These are phyloP conservation scores for Leishmania arabica DNA, from an alignment of 208 protist species.

Conservation along the genomic window DNA sequence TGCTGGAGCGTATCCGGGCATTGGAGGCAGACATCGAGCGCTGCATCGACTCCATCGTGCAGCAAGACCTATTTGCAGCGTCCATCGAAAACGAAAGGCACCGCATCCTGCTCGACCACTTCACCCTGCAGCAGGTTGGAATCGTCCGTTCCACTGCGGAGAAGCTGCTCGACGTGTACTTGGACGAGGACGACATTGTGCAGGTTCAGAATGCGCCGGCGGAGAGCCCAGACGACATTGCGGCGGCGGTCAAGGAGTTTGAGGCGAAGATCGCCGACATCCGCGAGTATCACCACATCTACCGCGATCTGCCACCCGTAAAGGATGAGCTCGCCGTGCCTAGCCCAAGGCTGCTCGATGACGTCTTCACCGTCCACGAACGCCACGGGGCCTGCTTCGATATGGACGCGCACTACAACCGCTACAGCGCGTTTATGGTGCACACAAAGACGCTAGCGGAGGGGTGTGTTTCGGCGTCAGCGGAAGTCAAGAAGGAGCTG, in stretches of 20 bases:
- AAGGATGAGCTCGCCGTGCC: conserved; percentile 49
- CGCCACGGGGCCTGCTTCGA: conserved; percentile 77
- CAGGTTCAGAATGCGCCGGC: conserved; percentile 51
- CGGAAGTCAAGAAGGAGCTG: neutral
- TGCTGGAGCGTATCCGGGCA: conserved; percentile 78
- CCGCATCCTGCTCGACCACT: conserved; percentile 78
- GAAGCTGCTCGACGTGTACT: conserved; percentile 82
- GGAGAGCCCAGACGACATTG: conserved; percentile 52
- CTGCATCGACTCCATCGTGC: conserved; percentile 79
- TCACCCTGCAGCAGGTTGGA: conserved; percentile 61
- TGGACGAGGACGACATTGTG: conserved; percentile 89
- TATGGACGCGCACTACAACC: conserved; percentile 72
- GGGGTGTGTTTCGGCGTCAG: conserved; percentile 1
- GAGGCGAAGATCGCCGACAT: conserved; percentile 79
- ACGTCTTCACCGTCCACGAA: conserved; percentile 62
- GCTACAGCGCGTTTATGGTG: conserved; percentile 76
- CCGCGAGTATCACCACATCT: conserved; percentile 80
- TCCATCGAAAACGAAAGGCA: conserved; percentile 69
- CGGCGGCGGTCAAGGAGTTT: conserved; percentile 65
- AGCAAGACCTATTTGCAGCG: conserved; percentile 67
- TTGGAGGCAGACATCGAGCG: conserved; percentile 86
- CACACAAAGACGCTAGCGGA: conserved; percentile 53
- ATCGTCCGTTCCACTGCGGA: conserved; percentile 54
- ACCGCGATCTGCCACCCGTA: conserved; percentile 72
- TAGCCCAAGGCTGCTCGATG: conserved; percentile 49